These are phyloP conservation scores for Orbilia ellipsospora DNA, from an alignment of 2,329 filamentous ascomycete species.

Conservation along the genomic window DNA sequence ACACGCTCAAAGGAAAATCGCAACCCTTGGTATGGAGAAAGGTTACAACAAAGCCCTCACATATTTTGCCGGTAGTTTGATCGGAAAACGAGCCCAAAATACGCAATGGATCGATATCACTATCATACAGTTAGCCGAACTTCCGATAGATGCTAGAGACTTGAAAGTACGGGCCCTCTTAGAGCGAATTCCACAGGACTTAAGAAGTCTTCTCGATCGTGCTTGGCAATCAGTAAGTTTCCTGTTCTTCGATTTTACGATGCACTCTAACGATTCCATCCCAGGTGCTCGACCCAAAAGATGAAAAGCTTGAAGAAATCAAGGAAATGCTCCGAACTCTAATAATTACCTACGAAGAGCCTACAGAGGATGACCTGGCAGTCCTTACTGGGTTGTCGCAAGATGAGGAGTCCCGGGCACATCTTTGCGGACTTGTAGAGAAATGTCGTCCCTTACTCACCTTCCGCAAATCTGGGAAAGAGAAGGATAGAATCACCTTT, in stretches of 20 bases:
- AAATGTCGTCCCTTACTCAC: constrained; percentile 63
- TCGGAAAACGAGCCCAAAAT: constrained; percentile 64
- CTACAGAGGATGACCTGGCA: constrained; percentile 62
- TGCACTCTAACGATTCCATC: not conserved
- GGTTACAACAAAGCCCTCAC: constrained; percentile 64
- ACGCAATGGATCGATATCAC: constrained; percentile 66
- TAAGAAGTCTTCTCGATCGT: constrained; percentile 62
- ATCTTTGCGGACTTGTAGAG: constrained; percentile 62
- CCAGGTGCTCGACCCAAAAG: constrained; percentile 61
- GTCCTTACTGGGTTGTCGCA: constrained; percentile 62
- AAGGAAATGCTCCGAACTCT: constrained; percentile 64
- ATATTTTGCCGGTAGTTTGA: constrained; percentile 64
- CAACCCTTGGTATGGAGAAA: constrained; percentile 61
- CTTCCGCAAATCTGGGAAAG: constrained; percentile 56
- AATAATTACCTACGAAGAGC: constrained; percentile 64
- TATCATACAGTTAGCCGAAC: constrained; percentile 63
- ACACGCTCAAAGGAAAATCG: constrained; percentile 62
- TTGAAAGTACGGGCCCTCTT: constrained; percentile 63
- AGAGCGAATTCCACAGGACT: constrained; percentile 63
- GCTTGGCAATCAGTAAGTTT: constrained; percentile 60
- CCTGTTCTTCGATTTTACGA: not conserved
- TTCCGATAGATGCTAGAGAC: constrained; percentile 62
- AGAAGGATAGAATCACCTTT: constrained; percentile 59
- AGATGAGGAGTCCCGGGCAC: constrained; percentile 60
- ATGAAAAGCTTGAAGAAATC: constrained; percentile 62